Conservation (phyloP, 768 basidiomycete genomes). For the Pleurotus djamor region DNA sequence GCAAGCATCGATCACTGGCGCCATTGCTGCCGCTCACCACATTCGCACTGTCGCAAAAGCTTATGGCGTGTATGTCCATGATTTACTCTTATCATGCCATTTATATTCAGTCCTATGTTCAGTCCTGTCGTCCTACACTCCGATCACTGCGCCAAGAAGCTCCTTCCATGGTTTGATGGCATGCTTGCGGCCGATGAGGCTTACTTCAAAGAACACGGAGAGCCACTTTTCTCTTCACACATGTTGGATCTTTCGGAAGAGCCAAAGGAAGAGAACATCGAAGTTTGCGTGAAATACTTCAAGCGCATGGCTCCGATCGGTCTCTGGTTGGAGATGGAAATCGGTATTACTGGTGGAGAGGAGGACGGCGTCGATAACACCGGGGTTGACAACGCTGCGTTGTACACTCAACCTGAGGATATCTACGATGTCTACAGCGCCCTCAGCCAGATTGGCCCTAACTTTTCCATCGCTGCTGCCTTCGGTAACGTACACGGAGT, state of each 20-base stretch:
- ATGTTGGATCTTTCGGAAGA: slow-evolving; percentile 98
- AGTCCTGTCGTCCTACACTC: slow-evolving; percentile 97
- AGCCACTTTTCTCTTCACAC: slow-evolving; percentile 93
- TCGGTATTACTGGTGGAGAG: slow-evolving; percentile 99
- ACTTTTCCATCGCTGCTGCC: slow-evolving; percentile 97
- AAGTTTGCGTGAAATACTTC: slow-evolving; percentile 91
- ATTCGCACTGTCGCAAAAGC: slow-evolving; percentile 82
- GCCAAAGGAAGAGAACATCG: slow-evolving; percentile 91
- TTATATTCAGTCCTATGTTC: slow-evolving; percentile 1
- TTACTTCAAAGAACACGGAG: slow-evolving; percentile 87
- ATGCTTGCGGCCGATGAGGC: slow-evolving; percentile 97
- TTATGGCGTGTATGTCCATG: slow-evolving; percentile 82
- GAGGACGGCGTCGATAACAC: slow-evolving; percentile 99
- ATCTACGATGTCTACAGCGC: slow-evolving; percentile 89
- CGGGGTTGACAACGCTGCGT: slow-evolving; percentile 84
- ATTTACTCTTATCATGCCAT: not conserved
- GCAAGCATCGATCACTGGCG: slow-evolving; percentile 92
- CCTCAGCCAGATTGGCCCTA: slow-evolving; percentile 80
- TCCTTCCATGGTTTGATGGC: slow-evolving; percentile 98
- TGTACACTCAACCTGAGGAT: slow-evolving; percentile 98
- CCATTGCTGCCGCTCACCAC: slow-evolving; percentile 90
- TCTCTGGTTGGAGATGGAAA: slow-evolving; percentile 99
- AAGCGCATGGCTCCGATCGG: slow-evolving; percentile 90
- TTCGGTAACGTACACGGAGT: slow-evolving; percentile 99
- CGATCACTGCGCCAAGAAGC: slow-evolving; percentile 98